Conservation (phyloP, 768 basidiomycete genomes). For the Rubroboletus pulcherrimus region DNA sequence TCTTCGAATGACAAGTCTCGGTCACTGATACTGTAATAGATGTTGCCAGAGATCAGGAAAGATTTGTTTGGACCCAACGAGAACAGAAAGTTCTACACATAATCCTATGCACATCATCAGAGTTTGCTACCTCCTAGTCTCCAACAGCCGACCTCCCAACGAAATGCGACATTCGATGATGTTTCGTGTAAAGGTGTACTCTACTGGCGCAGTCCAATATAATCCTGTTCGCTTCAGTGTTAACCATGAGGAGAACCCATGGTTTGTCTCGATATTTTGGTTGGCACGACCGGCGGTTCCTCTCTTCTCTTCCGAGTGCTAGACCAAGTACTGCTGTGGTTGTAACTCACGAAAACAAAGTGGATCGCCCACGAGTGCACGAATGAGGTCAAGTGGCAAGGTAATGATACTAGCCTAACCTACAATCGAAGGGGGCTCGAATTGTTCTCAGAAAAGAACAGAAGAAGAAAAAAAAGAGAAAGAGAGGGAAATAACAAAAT, state of each 20-base stretch:
- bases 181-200: neutral
- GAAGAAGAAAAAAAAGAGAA: neutral
- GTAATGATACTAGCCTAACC: neutral
- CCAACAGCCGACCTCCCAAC: neutral
- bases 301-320: no score
- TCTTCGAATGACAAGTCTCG: neutral
- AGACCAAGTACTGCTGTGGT: neutral
- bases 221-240: neutral
- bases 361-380: neutral
- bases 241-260: neutral
- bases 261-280: neutral
- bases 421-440: neutral
- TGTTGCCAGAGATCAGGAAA: slow-evolving; percentile 91
- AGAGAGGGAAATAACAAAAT: neutral
- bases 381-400: neutral
- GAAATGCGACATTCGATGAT: neutral
- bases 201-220: neutral
- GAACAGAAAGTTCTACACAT: slow-evolving; percentile 91
- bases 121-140: neutral
- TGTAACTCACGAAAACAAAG: neutral
- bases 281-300: neutral
- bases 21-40: slow-evolving; percentile 45
- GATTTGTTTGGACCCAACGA: slow-evolving; percentile 87
- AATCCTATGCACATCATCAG: neutral
- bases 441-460: neutral